Evolutionary conservation across 108 stramenopile species (phyloP).

Genomic region (Discostella pseudostelligera): DNA sequence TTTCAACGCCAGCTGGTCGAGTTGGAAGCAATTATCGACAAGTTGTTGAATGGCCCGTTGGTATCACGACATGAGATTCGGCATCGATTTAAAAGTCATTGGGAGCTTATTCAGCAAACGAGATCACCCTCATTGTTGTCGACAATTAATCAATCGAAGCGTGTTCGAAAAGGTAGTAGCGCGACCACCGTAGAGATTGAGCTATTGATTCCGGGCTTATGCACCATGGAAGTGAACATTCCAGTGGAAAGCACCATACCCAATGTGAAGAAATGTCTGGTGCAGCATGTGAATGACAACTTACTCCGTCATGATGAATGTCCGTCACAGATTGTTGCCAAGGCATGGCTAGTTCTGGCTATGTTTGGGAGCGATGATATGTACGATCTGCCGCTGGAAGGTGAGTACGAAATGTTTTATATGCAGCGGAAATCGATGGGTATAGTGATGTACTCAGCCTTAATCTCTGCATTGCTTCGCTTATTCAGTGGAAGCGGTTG

Average conservation of each 20-base stretch:
- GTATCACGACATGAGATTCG: constrained; percentile 1
- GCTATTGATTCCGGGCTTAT: constrained; percentile 71
- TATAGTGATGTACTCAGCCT: neutral
- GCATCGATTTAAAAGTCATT: constrained; percentile 25
- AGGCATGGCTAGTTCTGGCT: constrained; percentile 69
- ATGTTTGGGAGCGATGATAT: constrained; percentile 74
- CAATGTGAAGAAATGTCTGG: constrained; percentile 51
- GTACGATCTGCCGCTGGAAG: constrained; percentile 72
- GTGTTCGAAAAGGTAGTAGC: constrained; percentile 18
- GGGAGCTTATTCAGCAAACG: constrained; percentile 29
- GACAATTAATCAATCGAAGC: constrained; percentile 22
- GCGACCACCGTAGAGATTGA: constrained; percentile 76
- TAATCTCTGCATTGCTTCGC: neutral
- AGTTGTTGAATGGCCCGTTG: constrained; percentile 16
- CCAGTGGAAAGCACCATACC: constrained; percentile 57
- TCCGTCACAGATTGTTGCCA: constrained; percentile 60
- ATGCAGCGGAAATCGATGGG: neutral
- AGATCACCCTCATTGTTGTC: neutral
- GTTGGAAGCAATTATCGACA: constrained; percentile 54
- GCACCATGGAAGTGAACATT: constrained; percentile 71
- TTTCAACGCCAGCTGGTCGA: constrained; percentile 72
- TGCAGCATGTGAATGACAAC: constrained; percentile 58
- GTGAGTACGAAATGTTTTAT: too few species aligned
- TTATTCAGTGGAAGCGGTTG: constrained; percentile 53
- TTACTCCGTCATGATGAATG: constrained; percentile 44